These are phyloP conservation scores for Cyclotella baltica DNA, from an alignment of 108 stramenopile genomes.

Conservation along the genomic window DNA sequence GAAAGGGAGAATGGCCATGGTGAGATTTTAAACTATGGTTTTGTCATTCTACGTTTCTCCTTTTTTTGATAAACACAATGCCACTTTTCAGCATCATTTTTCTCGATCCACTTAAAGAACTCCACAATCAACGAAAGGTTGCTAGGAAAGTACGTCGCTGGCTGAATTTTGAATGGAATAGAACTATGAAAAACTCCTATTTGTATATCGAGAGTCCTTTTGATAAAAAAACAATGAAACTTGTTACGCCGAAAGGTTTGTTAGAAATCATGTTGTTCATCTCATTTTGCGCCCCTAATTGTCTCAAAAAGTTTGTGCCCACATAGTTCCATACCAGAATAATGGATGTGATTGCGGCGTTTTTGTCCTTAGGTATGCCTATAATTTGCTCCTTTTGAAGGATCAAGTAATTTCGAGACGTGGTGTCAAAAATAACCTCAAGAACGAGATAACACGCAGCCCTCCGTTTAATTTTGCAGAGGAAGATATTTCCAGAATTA, in stretches of 20 bases:
- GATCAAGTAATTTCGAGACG: constrained; percentile 45
- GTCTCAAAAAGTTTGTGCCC: constrained; percentile 10
- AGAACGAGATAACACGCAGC: constrained; percentile 50
- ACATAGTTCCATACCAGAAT: constrained; percentile 84
- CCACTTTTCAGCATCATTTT: constrained; percentile 71
- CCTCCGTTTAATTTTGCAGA: constrained; percentile 66
- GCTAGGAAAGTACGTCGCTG: constrained; percentile 60
- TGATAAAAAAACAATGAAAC: constrained; percentile 40
- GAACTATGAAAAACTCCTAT: constrained; percentile 34
- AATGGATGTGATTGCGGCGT: constrained; percentile 92
- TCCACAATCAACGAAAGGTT: constrained; percentile 66
- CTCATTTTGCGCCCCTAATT: neutral
- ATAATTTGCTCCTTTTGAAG: constrained; percentile 65
- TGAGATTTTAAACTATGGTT: constrained; percentile 13
- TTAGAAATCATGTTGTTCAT: neutral
- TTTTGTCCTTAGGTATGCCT: constrained; percentile 90
- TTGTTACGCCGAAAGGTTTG: constrained; percentile 75
- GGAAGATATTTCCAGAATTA: constrained; percentile 72
- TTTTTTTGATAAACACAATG: neutral
- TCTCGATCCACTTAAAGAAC: constrained; percentile 83
- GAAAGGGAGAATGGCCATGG: constrained; percentile 33
- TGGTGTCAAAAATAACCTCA: constrained; percentile 40
- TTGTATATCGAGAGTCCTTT: constrained; percentile 39
- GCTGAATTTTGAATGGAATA: constrained; percentile 83
- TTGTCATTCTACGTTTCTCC: neutral